Conservation (phyloP, 1,139 yeast genomes). For the Maudiozyma humilis region DNA sequence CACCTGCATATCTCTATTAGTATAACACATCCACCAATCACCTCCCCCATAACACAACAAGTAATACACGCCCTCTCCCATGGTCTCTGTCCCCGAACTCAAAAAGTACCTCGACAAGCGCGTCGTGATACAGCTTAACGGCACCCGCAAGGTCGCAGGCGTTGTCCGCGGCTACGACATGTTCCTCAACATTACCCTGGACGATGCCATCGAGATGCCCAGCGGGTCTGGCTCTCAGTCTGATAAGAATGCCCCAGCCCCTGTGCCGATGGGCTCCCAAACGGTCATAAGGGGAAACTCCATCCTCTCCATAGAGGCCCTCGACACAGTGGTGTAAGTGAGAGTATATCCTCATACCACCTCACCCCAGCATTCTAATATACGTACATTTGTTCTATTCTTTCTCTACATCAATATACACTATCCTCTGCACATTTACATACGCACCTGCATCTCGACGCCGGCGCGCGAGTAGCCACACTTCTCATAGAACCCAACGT, state of each 20-base stretch:
- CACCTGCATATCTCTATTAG: not conserved
- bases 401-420: too few relatives aligned
- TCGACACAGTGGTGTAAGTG: constrained; percentile 27
- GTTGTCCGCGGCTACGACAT: constrained; percentile 70
- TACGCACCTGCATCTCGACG: constrained; percentile 72
- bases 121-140: constrained; percentile 62
- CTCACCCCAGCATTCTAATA: too few relatives aligned
- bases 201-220: constrained; percentile 63
- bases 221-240: too few relatives aligned
- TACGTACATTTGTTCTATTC: too few relatives aligned
- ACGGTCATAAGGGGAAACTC: constrained; percentile 57
- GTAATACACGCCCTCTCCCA: too few relatives aligned
- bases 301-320: constrained; percentile 45
- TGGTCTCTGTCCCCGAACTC: constrained; percentile 63
- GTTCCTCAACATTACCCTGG: constrained; percentile 65
- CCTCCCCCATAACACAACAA: not conserved
- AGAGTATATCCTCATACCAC: too few relatives aligned
- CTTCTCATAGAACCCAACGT: constrained; percentile 80
- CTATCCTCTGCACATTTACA: too few relatives aligned
- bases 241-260: too few relatives aligned
- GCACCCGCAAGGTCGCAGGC: constrained; percentile 65
- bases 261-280: constrained; percentile 29
- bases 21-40: too few relatives aligned
- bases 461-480: constrained; percentile 68
- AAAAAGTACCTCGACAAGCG: constrained; percentile 68